Evolutionary conservation across 331 rosid genomes (phyloP).

Genomic region (Erythrophleum ivorense): DNA sequence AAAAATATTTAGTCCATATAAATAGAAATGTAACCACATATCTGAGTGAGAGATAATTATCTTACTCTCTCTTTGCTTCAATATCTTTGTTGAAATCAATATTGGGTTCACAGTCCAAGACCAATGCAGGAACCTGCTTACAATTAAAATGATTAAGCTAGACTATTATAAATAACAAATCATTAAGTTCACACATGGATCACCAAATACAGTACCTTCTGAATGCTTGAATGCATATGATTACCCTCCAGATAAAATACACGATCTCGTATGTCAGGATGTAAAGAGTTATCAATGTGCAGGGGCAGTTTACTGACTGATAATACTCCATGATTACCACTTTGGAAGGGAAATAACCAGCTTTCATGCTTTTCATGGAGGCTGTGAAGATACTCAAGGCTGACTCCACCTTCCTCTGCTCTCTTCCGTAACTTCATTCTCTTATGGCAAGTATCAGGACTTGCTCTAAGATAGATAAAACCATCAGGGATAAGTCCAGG

Average conservation of each 20-base stretch:
- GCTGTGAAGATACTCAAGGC: conserved; percentile 77
- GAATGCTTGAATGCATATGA: conserved; percentile 98
- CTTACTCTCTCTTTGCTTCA: conserved; percentile 98
- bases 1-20: conserved; percentile 4
- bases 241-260: conserved; percentile 92
- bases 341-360: conserved; percentile 90
- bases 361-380: conserved; percentile 98
- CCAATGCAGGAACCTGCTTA: conserved; percentile 97
- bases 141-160: conserved; percentile 29
- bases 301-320: conserved; percentile 73
- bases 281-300: conserved; percentile 75
- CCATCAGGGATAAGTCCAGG: conserved; percentile 99
- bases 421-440: conserved; percentile 88
- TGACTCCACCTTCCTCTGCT: conserved; percentile 90
- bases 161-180: conserved; percentile 1
- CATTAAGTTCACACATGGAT: conserved; percentile 19
- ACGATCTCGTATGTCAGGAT: conserved; percentile 86
- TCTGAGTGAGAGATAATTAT: conserved; percentile 31
- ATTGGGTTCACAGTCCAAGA: conserved; percentile 97
- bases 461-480: conserved; percentile 98
- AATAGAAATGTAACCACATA: conserved; percentile 18
- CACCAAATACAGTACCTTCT: conserved; percentile 64
- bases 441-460: conserved; percentile 97
- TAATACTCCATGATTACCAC: conserved; percentile 81
- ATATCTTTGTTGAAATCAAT: conserved; percentile 95